Base-by-base conservation (phyloP, 169 alveolate genomes). In the Babesia divergens region DNA sequence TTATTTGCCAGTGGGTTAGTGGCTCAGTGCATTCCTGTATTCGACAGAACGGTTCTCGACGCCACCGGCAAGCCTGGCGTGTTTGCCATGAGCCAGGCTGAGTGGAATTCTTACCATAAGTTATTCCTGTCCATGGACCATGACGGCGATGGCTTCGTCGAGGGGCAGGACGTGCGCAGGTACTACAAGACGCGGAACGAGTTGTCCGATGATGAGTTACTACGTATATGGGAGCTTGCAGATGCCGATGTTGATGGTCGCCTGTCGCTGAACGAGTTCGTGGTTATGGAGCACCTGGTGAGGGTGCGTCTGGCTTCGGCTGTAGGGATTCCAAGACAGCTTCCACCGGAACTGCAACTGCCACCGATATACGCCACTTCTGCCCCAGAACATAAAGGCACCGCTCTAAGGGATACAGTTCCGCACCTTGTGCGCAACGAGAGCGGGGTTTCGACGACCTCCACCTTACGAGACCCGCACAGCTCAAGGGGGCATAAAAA, bases 211-310 rank as follows among this genome's bases (percentile, higher is more conserved):
- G 79, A 68, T 16, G 74, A 68, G 32, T 59, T 80, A 22, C 35
- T 70, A 74, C 55, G 66, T 42, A 42, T 80, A n/a, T 80, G 88
- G 88, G 60, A 47, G 43, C 37, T 80, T 6, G 77, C 88, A 6
- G 88, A 80, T 40, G 40, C 55, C 1, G 88, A 80, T 35, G 29
- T 29, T 18, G 88, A 80, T 35, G 88, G 88, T 22, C 31, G 68
- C 28, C 65, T 80, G 31, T 37, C 55, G 14, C 28, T 69, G 14
- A 26, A 52, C 5, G 88, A 80, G 50, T 80, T 80, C 38, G 49
- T 67, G 60, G 67, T 70, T 26, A 80, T 80, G 88, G 80, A 80
- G 66, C 65, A 69, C 53, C 68, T 80, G 26, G 74, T 71, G 50
- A 54, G 44, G 58, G 54, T 18, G 31, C 43, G 37, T 11, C 58